These are phyloP conservation scores for Candida sp. DNA, from an alignment of 1,139 yeast genomes.

Conservation along the genomic window DNA sequence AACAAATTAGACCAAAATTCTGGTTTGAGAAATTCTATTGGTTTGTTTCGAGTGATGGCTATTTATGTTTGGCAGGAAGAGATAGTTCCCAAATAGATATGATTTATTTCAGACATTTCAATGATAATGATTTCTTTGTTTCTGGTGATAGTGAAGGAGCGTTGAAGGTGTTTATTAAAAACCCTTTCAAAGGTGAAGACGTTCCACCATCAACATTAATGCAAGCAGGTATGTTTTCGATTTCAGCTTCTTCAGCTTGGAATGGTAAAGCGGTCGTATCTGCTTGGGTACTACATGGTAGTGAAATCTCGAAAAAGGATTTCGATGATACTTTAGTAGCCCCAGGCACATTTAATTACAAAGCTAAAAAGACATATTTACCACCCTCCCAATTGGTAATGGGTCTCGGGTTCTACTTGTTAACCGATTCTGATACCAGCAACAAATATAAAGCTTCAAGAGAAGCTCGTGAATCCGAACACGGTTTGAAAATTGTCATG, in stretches of 20 bases:
- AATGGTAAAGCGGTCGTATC: constrained; percentile 75
- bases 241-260: constrained; percentile 90
- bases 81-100: constrained; percentile 84
- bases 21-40: constrained; percentile 96
- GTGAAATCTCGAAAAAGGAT: constrained; percentile 65
- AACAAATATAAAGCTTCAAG: constrained; percentile 37
- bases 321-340: constrained; percentile 61
- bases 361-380: constrained; percentile 56
- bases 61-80: constrained; percentile 81
- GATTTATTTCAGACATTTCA: constrained; percentile 75
- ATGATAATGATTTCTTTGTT: constrained; percentile 69
- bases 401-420: constrained; percentile 86
- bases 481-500: constrained; percentile 40
- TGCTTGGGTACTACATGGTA: constrained; percentile 78
- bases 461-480: constrained; percentile 38
- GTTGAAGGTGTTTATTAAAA: constrained; percentile 73
- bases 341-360: constrained; percentile 59
- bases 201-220: constrained; percentile 82
- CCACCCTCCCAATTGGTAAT: constrained; percentile 85
- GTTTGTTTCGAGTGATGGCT: constrained; percentile 90
- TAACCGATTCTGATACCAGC: constrained; percentile 55
- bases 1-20: constrained; percentile 64
- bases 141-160: constrained; percentile 76
- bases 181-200: constrained; percentile 57
- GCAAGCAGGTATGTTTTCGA: constrained; percentile 86